Evolutionary conservation across 2,329 filamentous ascomycete species (phyloP), one percentile per base, ranked within the genome.

Genomic region (Claviceps arundinis): DNA sequence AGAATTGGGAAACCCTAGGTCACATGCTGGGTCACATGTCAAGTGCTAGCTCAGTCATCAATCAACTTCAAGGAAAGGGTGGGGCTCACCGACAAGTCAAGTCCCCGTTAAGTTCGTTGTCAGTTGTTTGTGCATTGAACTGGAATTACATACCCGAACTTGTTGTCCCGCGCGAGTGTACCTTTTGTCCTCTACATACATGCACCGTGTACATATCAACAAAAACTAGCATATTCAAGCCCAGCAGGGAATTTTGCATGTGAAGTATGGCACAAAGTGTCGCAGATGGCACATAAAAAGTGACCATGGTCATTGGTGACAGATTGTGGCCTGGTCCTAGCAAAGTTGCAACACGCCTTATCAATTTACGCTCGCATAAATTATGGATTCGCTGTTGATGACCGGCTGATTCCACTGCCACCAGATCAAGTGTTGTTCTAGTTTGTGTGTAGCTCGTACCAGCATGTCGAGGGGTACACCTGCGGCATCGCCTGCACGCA

Each of bases 1-100:
- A 61, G 57, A 54, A 58, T 57, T 56, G 52, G 57, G 55, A 66
- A 70, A 64, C 68, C 67, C 66, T 69, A 69, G 64, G 62, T 64
- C 62, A 61, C 56, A 54, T 53, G 55, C 53, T 17, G 8, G 43
- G 50, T 62, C 66, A 67, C 65, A 64, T 68, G 63, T 7, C 3
- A 2, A 24, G 5, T 14, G 5, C 7, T 22, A 30, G 26, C 26
- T 11, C 9, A 11, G 8, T 9, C 26, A 30, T 30, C 8, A 30
- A 30, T 30, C 19, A 19, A 19, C 19, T 19, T 19, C 26, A 30
- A 30, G 26, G 8, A 30, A 30, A 11, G 8, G 26, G 26, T 30
- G 26, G 26, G 26, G 2, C 26, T 30, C 3, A 30, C 26, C 26
- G 26, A 26, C 26, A 7, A 26, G 26, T 7, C 26, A 26, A 26